Evolutionary conservation across 176 grass and related monocot genomes (phyloP).

Genomic region (Saccharum officinarum): DNA sequence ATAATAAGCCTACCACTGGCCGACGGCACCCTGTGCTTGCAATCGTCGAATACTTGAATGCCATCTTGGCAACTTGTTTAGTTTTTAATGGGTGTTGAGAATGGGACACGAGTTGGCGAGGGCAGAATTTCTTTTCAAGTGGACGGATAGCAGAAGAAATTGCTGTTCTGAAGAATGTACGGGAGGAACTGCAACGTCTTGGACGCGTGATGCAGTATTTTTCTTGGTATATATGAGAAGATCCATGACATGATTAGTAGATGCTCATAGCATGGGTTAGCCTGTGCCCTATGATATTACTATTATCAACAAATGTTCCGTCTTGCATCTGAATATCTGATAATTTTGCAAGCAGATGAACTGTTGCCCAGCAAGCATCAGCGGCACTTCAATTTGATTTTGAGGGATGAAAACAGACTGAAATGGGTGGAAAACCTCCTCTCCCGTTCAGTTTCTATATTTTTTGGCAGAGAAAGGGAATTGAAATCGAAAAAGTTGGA

Average conservation of each 20-base stretch:
- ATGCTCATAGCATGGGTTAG: not conserved
- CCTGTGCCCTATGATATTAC: not conserved
- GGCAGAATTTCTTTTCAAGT: not conserved
- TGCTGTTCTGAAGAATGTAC: not conserved
- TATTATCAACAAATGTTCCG: not conserved
- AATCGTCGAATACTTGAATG: not conserved
- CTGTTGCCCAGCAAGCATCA: not conserved
- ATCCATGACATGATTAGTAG: not conserved
- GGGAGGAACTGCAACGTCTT: not conserved
- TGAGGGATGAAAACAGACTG: not conserved
- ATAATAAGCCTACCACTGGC: not conserved
- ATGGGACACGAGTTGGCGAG: slow-evolving; percentile 3
- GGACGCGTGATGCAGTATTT: not conserved
- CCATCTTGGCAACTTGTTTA: not conserved
- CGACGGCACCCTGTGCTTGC: not conserved
- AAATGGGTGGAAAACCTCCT: not conserved
- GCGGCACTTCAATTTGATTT: not conserved
- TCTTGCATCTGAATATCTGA: not conserved
- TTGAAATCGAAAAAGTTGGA: too few species aligned
- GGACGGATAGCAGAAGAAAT: not conserved
- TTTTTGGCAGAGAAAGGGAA: not conserved
- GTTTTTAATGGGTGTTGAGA: slow-evolving; percentile 21
- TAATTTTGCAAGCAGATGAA: not conserved
- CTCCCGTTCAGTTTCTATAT: too few species aligned
- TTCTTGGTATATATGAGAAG: not conserved